Percentiles rank a stretch among this genome's conserved stretches.
Evolutionary conservation across 139 green algal species (phyloP).

Genomic region (Closterium sp.): DNA sequence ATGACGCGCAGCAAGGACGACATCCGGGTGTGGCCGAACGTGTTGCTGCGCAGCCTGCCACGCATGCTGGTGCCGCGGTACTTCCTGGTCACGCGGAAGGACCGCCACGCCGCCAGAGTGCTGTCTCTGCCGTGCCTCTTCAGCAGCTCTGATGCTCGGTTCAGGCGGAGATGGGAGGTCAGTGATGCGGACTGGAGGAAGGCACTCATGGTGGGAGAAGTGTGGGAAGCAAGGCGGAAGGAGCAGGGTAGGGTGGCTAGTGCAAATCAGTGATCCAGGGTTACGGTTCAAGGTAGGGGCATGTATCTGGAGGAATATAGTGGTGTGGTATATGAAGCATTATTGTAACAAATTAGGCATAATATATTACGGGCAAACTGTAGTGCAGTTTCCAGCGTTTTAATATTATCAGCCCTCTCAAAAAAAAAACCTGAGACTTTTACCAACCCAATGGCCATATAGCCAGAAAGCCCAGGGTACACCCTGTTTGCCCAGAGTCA

Average conservation of each 20-base stretch:
- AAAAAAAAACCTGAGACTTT: too few species aligned
- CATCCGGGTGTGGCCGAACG: neutral
- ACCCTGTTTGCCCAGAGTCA: too few species aligned
- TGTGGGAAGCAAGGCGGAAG: neutral
- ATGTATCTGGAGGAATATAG: too few species aligned
- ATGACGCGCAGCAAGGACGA: neutral
- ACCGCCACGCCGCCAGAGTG: neutral
- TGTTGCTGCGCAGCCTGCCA: neutral
- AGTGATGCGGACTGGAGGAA: neutral
- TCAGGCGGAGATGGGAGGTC: neutral
- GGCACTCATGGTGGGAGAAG: neutral
- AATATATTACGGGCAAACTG: too few species aligned
- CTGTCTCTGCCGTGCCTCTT: neutral
- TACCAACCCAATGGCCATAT: too few species aligned
- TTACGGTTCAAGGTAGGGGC: too few species aligned
- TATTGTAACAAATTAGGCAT: too few species aligned
- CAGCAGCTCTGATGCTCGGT: neutral
- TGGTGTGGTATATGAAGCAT: too few species aligned
- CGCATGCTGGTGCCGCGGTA: neutral
- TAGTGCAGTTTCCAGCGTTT: too few species aligned
- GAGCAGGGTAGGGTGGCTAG: neutral
- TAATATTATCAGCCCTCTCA: too few species aligned
- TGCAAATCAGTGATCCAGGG: too few species aligned
- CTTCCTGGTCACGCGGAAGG: neutral
- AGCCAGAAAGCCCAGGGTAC: too few species aligned